Conservation (phyloP, 2,329 filamentous ascomycete species). For the Aureobasidium sp. region DNA sequence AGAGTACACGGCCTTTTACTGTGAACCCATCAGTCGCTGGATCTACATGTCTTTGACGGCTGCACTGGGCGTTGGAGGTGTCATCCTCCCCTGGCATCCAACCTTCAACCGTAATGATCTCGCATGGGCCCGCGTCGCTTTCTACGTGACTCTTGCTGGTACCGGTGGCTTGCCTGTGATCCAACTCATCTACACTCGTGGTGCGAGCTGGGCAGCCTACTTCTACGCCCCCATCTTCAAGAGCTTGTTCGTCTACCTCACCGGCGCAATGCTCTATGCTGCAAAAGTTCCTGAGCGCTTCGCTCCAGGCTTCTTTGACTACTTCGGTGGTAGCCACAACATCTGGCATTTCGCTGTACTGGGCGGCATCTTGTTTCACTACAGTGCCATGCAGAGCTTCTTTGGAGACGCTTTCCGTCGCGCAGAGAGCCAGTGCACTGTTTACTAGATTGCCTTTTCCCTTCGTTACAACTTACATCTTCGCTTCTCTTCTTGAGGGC, state of each 20-base stretch:
- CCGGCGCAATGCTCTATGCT: constrained; percentile 79
- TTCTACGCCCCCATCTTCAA: constrained; percentile 87
- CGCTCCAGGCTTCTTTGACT: constrained; percentile 89
- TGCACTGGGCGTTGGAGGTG: constrained; percentile 71
- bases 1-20: constrained; percentile 98
- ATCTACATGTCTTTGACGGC: constrained; percentile 77
- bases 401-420: constrained; percentile 52
- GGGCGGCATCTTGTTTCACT: constrained; percentile 95
- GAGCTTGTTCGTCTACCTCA: constrained; percentile 75
- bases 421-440: constrained; percentile 22
- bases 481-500: background rate
- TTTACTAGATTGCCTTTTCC: constrained; percentile 19
- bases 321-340: constrained; percentile 91
- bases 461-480: background rate
- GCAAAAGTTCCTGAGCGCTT: constrained; percentile 89
- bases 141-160: constrained; percentile 77
- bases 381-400: constrained; percentile 90
- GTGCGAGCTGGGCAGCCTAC: constrained; percentile 68
- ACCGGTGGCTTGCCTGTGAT: constrained; percentile 85
- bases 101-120: constrained; percentile 88
- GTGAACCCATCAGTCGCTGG: constrained; percentile 80
- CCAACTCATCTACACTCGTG: constrained; percentile 71
- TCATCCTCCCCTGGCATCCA: constrained; percentile 92
- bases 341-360: constrained; percentile 94
- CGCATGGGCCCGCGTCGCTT: constrained; percentile 84